phyloP scores from a whole-genome alignment of 192 early-diverging fungal genomes.

The Coemansia sp. region DNA sequence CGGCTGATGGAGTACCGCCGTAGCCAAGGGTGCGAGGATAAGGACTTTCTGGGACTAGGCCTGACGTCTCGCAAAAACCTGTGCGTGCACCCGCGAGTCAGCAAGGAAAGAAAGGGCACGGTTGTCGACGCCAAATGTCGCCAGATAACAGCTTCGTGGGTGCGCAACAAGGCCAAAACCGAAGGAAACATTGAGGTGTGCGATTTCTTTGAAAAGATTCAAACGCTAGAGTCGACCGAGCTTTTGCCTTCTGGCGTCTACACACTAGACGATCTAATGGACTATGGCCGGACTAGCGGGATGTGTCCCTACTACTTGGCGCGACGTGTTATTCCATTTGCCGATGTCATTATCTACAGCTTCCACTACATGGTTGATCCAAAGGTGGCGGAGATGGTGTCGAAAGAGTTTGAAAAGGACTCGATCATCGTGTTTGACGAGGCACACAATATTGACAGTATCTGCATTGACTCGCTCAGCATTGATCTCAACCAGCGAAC shows the following conservation, averaged over 20 bases:
- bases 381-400: constrained; percentile 97
- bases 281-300: constrained; percentile 71
- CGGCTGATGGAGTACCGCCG: constrained; percentile 86
- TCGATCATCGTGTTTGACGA: constrained; percentile 99
- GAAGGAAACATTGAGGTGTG: constrained; percentile 65
- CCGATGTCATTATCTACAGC: constrained; percentile 97
- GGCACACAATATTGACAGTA: constrained; percentile 99
- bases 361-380: constrained; percentile 99
- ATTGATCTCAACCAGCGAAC: constrained; percentile 92
- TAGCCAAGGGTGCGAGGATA: constrained; percentile 65
- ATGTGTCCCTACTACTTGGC: constrained; percentile 97
- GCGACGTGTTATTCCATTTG: constrained; percentile 80
- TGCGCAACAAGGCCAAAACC: constrained; percentile 71
- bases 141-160: constrained; percentile 92
- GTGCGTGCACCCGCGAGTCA: constrained; percentile 90
- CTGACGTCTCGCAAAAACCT: constrained; percentile 93
- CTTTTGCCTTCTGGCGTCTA: constrained; percentile 90
- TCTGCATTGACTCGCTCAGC: constrained; percentile 97
- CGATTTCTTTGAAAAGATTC: constrained; percentile 81
- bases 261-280: constrained; percentile 93
- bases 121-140: constrained; percentile 91
- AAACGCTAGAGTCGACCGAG: constrained; percentile 60
- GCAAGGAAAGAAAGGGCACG: constrained; percentile 84
- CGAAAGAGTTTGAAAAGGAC: constrained; percentile 92
- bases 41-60: constrained; percentile 90